Percentiles rank a stretch among this genome's conserved stretches.
Evolutionary conservation across 108 stramenopile species (phyloP).

Genomic region (Nitzschia palea): DNA sequence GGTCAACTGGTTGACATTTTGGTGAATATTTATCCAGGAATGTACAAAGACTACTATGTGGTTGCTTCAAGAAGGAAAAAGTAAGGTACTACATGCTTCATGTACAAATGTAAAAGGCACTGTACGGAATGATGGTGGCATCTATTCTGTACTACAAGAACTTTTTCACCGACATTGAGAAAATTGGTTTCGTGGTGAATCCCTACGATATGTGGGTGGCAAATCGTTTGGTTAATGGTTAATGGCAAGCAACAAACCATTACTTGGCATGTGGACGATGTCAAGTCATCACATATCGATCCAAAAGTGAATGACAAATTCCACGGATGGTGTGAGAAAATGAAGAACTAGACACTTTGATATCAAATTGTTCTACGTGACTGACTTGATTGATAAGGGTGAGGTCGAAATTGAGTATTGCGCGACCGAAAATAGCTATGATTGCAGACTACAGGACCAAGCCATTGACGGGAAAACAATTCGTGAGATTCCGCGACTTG

Average conservation of each 20-base stretch:
- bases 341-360: constrained; percentile 30
- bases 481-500: constrained; percentile 25
- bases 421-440: constrained; percentile 39
- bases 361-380: constrained; percentile 42
- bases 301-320: not conserved
- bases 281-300: constrained; percentile 25
- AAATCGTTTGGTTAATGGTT: constrained; percentile 31
- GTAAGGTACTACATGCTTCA: constrained; percentile 25
- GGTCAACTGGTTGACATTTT: constrained; percentile 29
- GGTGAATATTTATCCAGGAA: constrained; percentile 18
- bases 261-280: constrained; percentile 38
- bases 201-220: constrained; percentile 35
- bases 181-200: constrained; percentile 27
- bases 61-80: no score
- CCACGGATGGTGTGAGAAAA: not conserved
- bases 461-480: constrained; percentile 26
- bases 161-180: constrained; percentile 4
- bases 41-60: constrained; percentile 16
- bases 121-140: constrained; percentile 31
- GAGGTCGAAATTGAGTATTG: constrained; percentile 40
- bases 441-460: constrained; percentile 30
- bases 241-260: constrained; percentile 41
- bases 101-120: constrained; percentile 22
- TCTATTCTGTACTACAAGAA: constrained; percentile 33
- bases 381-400: constrained; percentile 23